Evolutionary conservation across 148 eudicot species (phyloP).

Genomic region (Nepenthes gracilis): DNA sequence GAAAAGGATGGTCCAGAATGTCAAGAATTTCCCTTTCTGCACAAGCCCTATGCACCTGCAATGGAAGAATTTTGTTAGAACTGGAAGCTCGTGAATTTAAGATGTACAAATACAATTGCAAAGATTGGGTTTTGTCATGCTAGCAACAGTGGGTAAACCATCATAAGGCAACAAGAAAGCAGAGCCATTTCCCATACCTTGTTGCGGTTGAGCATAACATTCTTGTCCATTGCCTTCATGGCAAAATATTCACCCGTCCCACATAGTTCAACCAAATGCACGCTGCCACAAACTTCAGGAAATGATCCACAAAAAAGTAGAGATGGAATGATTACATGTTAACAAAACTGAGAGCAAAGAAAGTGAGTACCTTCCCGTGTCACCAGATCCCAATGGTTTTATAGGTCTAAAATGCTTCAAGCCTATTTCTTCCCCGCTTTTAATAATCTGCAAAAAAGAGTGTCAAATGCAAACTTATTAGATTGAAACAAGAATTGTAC

Average conservation of each 20-base stretch:
- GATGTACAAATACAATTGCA: too few species aligned
- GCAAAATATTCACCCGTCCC: slow-evolving; percentile 80
- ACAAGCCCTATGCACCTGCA: slow-evolving; percentile 95
- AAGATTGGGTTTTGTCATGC: too few species aligned
- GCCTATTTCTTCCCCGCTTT: slow-evolving; percentile 68
- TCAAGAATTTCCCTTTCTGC: slow-evolving; percentile 95
- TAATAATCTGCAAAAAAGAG: slow-evolving; percentile 43
- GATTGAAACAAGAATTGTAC: neutral
- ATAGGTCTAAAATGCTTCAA: slow-evolving; percentile 89
- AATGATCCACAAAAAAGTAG: neutral
- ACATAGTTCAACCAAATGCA: slow-evolving; percentile 85
- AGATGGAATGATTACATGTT: neutral
- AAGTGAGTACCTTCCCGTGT: slow-evolving; percentile 62
- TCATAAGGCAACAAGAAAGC: neutral
- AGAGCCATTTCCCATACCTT: slow-evolving; percentile 35
- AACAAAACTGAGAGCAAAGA: neutral
- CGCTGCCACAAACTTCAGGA: slow-evolving; percentile 32
- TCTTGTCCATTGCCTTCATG: slow-evolving; percentile 98
- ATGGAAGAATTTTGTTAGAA: too few species aligned
- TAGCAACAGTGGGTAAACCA: too few species aligned
- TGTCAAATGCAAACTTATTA: neutral
- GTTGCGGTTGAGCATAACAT: slow-evolving; percentile 83
- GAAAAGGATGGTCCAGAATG: slow-evolving; percentile 94
- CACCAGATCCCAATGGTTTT: slow-evolving; percentile 89
- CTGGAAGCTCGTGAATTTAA: too few species aligned